Base-by-base conservation (phyloP, 1,284 basidiomycete species). In the Ceratobasidium sp. region DNA sequence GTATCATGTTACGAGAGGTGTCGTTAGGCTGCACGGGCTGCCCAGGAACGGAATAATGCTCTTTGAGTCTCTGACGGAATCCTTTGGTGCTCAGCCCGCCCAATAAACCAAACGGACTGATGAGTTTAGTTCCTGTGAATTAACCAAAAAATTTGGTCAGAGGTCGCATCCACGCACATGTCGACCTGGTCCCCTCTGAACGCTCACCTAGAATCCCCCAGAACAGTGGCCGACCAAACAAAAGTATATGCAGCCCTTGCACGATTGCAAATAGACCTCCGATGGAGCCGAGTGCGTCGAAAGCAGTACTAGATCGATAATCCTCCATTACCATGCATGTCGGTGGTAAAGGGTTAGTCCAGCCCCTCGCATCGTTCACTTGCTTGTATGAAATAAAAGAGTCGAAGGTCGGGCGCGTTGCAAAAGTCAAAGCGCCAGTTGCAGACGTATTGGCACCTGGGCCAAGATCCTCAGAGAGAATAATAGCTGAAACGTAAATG, bases 231-330 rank as follows among this genome's bases (percentile, higher is more conserved):
- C 57, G 33, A 2, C 57, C 57, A 29, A 60, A 60, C 14, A 41
- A 27, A 17, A 60, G 14, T 33, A 60, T n/a, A 44, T 60, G 57
- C 4, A 27, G 19, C 11, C 31, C 29, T 27, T 60, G 57, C 36
- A 60, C 31, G 8, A 60, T 15, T 36, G 57, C 57, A 44, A 60
- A 60, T 2, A 41, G 57, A 60, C 57, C 57, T n/a, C 57, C 57
- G 27, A 60, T 36, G 17, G 50, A 51, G 6, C 24, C 50, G 19
- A 51, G 50, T 51, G 24, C 50, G 24, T 51, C 50, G 24, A 60
- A 29, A 9, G 36, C 57, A 33, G 57, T 60, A 36, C 57, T 36
- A n/a, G 24, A 29, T 33, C 57, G 27, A 33, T 60, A 60, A n/a
- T 60, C 57, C n/a, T 60, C 31, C 9, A 60, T 7, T 8, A 41